These are phyloP conservation scores for Termitomyces sp. DNA, from an alignment of 768 basidiomycete genomes.

Conservation along the genomic window DNA sequence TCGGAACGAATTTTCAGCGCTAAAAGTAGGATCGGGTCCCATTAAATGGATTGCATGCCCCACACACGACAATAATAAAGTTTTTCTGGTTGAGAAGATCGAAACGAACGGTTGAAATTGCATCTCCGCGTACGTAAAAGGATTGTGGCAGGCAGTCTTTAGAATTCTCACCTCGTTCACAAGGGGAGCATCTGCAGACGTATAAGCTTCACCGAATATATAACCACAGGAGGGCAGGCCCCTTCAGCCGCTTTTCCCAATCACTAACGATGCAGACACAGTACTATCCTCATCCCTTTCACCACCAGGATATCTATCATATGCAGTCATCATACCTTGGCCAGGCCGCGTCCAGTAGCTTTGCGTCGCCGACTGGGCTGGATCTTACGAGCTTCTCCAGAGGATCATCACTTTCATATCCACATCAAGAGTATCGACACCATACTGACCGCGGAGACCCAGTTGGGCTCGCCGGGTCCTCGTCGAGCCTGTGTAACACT, in stretches of 20 bases:
- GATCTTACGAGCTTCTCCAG: conserved; percentile 44
- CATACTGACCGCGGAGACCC: conserved; percentile 36
- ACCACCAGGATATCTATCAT: conserved; percentile 27
- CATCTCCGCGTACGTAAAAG: conserved; percentile 47
- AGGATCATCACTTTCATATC: conserved; percentile 45
- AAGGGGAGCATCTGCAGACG: conserved; percentile 35
- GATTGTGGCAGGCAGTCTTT: conserved; percentile 39
- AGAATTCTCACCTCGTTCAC: conserved; percentile 41
- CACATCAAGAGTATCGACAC: conserved; percentile 42
- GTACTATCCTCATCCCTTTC: conserved; percentile 25
- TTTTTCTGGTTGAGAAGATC: conserved; percentile 25
- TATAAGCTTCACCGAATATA: conserved; percentile 45
- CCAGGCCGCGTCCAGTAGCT: conserved; percentile 24
- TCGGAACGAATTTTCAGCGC: conserved; percentile 12
- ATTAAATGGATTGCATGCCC: conserved; percentile 6
- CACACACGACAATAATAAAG: conserved; percentile 8
- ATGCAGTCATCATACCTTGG: conserved; percentile 10
- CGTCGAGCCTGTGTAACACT: conserved; percentile 29
- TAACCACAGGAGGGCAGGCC: conserved; percentile 33
- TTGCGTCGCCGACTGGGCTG: conserved; percentile 27
- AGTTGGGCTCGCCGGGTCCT: conserved; percentile 23
- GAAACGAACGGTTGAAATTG: conserved; percentile 30
- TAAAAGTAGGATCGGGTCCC: conserved; percentile 11
- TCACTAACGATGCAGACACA: conserved; percentile 35
- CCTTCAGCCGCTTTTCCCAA: conserved; percentile 31